Evolutionary conservation across 805 yeast genomes (phyloP).

Genomic region (Metahyphopichia silvanorum): DNA sequence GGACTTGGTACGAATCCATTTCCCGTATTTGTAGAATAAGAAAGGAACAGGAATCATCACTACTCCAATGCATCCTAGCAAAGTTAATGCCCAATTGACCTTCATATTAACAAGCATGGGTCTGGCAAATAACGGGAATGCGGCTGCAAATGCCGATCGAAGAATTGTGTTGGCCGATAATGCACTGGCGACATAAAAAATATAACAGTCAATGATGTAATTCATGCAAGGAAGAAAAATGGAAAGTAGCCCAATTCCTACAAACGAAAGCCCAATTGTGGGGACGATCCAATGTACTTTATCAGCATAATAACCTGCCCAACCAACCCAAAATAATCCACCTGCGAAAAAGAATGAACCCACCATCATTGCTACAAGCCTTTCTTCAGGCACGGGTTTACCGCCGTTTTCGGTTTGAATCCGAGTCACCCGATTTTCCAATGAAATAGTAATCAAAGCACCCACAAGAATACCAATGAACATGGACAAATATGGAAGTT

Average conservation of each 20-base stretch:
- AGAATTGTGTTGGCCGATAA: constrained; percentile 62
- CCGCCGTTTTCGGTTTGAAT: constrained; percentile 50
- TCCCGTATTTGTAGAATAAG: constrained; percentile 45
- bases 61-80: constrained; percentile 51
- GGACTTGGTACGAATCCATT: constrained; percentile 14
- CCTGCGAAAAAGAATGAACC: constrained; percentile 71
- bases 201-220: constrained; percentile 60
- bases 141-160: constrained; percentile 58
- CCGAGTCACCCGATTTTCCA: constrained; percentile 52
- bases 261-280: constrained; percentile 41
- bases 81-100: constrained; percentile 52
- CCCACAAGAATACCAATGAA: constrained; percentile 67
- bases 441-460: constrained; percentile 47
- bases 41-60: constrained; percentile 51
- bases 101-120: constrained; percentile 50
- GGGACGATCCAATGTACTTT: constrained; percentile 76
- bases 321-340: constrained; percentile 83
- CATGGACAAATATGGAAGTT: constrained; percentile 78
- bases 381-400: constrained; percentile 68
- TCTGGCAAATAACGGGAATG: constrained; percentile 57
- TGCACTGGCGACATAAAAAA: constrained; percentile 58
- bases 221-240: constrained; percentile 59
- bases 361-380: constrained; percentile 74
- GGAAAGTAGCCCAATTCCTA: constrained; percentile 47
- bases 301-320: constrained; percentile 78